A percentile compares a stretch with the other conserved stretches of the same genome.
phyloP scores from a whole-genome alignment of 1,284 basidiomycete species.

The Neolentinus lepideus region DNA sequence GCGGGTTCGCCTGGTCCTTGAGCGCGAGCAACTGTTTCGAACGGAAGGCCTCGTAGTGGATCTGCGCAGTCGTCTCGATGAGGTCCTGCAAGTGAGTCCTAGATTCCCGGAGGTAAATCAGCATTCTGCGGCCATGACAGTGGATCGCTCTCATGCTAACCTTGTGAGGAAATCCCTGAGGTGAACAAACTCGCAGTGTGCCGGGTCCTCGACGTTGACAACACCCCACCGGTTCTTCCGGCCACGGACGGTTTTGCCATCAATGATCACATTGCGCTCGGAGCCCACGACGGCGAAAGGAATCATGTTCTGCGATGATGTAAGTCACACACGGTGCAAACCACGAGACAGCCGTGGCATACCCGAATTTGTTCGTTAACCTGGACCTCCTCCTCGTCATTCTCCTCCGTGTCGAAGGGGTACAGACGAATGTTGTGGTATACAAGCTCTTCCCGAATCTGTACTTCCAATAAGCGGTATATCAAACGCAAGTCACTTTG shows the following conservation, averaged over 20 bases:
- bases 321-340: conserved; percentile 1
- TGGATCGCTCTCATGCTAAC: conserved; percentile 29
- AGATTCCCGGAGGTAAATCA: not conserved
- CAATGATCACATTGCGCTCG: conserved; percentile 89
- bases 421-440: conserved; percentile 94
- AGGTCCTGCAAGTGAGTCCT: conserved; percentile 97
- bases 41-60: conserved; percentile 99
- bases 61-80: conserved; percentile 97
- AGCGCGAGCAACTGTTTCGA: conserved; percentile 93
- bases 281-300: conserved; percentile 97
- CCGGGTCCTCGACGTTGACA: conserved; percentile 95
- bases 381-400: conserved; percentile 86
- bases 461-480: conserved; percentile 1
- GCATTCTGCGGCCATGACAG: not conserved
- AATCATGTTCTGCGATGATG: conserved; percentile 66
- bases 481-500: not conserved
- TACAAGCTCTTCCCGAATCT: conserved; percentile 91
- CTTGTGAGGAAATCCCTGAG: conserved; percentile 94
- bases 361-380: conserved; percentile 90
- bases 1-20: conserved; percentile 74
- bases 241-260: conserved; percentile 92
- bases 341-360: conserved; percentile 21
- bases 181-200: conserved; percentile 97
- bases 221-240: conserved; percentile 98
- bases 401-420: conserved; percentile 96